Percentiles rank a stretch among this genome's conserved stretches.
phyloP scores from a whole-genome alignment of 2,329 filamentous ascomycete species.

The Macrophomina pseudophaseolina region DNA sequence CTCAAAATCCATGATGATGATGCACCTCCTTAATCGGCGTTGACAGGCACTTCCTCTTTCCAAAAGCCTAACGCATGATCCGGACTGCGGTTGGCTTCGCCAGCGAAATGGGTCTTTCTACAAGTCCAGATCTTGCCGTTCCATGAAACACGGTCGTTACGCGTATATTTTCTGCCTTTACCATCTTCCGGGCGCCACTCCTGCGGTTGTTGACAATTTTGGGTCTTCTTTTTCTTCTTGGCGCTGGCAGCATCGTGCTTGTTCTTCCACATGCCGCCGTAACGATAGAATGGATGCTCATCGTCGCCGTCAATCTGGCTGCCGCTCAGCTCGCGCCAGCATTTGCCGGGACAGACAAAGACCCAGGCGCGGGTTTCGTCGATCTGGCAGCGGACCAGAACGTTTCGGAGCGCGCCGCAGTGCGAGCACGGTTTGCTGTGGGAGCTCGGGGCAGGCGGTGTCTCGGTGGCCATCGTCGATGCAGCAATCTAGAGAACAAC shows the following conservation, averaged over 20 bases:
- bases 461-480: background rate
- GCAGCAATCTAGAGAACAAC: conserved; percentile 30
- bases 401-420: conserved; percentile 43
- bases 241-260: conserved; percentile 46
- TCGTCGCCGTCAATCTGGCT: conserved; percentile 49
- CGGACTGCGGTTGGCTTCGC: background rate
- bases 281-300: conserved; percentile 42
- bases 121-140: conserved; percentile 13
- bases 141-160: conserved; percentile 13
- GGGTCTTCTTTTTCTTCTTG: conserved; percentile 38
- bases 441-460: conserved; percentile 10
- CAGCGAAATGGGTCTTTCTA: conserved; percentile 20
- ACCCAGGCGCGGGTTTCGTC: conserved; percentile 48
- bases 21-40: conserved; percentile 4
- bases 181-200: background rate
- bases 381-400: conserved; percentile 52
- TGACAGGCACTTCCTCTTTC: conserved; percentile 9
- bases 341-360: conserved; percentile 50
- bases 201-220: background rate
- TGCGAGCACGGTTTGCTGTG: conserved; percentile 48
- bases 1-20: background rate
- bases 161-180: conserved; percentile 1
- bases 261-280: conserved; percentile 34
- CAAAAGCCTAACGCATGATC: conserved; percentile 3
- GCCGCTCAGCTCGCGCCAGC: conserved; percentile 52